Conservation (phyloP, 768 basidiomycete species). For the Lactifluus piperatus region DNA sequence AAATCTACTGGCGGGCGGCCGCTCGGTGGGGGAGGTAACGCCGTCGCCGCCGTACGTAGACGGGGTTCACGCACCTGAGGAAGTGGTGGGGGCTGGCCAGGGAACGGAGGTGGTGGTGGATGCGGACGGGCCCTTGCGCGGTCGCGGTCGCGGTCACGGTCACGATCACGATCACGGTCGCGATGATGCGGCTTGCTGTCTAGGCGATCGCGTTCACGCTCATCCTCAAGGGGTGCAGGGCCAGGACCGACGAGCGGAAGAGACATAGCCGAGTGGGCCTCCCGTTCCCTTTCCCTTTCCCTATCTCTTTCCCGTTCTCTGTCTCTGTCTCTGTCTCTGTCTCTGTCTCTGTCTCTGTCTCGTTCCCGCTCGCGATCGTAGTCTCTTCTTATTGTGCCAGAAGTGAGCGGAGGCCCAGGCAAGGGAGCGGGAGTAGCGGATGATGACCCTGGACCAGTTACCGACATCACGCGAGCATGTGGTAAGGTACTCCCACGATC, state of each 20-base stretch:
- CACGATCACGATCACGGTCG: slow-evolving; percentile 16
- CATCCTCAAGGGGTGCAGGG: slow-evolving; percentile 14
- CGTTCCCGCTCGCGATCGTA: slow-evolving; percentile 18
- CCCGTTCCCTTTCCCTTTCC: slow-evolving; percentile 18
- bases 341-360: slow-evolving; percentile 22
- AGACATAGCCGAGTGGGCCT: slow-evolving; percentile 3
- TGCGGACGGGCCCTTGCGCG: slow-evolving; percentile 21
- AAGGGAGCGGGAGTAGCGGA: slow-evolving; percentile 13
- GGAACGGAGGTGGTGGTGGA: slow-evolving; percentile 9
- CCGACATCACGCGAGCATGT: slow-evolving; percentile 4
- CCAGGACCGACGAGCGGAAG: slow-evolving; percentile 4
- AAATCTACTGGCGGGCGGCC: slow-evolving; percentile 25
- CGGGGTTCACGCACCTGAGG: slow-evolving; percentile 11
- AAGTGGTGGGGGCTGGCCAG: slow-evolving; percentile 9
- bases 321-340: slow-evolving; percentile 19
- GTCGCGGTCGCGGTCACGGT: slow-evolving; percentile 24
- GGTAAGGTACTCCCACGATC: slow-evolving; percentile 16
- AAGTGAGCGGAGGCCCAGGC: slow-evolving; percentile 8
- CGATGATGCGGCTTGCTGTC: slow-evolving; percentile 10
- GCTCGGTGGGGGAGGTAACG: slow-evolving; percentile 13
- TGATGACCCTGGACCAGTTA: background rate
- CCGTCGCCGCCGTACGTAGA: background rate
- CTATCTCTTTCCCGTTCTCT: background rate
- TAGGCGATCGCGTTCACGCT: slow-evolving; percentile 17
- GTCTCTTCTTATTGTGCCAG: slow-evolving; percentile 4